phyloP scores from a whole-genome alignment of 2,329 filamentous ascomycete species.

The Magnaporthiopsis rhizophila region DNA sequence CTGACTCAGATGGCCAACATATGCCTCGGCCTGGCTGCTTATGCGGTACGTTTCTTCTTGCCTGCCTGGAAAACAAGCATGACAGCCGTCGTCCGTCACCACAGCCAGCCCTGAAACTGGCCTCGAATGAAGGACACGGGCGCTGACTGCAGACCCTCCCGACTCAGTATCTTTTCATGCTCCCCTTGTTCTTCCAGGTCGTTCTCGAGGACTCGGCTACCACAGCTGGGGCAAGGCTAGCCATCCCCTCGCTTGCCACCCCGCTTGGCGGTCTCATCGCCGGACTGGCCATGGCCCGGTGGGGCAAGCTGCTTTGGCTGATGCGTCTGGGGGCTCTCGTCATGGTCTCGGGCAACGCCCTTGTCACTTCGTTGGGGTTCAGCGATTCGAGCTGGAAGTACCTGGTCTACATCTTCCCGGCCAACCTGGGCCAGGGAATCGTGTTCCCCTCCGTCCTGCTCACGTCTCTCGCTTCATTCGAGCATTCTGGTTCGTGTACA shows the following conservation, averaged over 20 bases:
- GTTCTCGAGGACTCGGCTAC: constrained; percentile 57
- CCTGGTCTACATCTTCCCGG: constrained; percentile 47
- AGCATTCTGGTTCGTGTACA: constrained; percentile 42
- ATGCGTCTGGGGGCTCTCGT: constrained; percentile 41
- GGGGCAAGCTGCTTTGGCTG: constrained; percentile 41
- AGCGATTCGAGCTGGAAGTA: constrained; percentile 46
- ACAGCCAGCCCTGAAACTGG: not conserved
- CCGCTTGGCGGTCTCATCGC: constrained; percentile 48
- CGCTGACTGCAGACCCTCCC: not conserved
- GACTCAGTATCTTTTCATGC: constrained; percentile 56
- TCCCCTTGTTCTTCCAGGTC: constrained; percentile 63
- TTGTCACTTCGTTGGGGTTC: constrained; percentile 41
- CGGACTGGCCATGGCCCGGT: constrained; percentile 51
- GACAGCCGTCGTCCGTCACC: not conserved
- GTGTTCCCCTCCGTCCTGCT: constrained; percentile 52
- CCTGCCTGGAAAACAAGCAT: not conserved
- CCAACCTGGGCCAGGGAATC: constrained; percentile 52
- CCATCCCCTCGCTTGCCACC: constrained; percentile 53
- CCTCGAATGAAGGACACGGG: not conserved
- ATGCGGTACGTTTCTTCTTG: constrained; percentile 42
- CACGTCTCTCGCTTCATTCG: constrained; percentile 54
- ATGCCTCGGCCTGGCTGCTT: constrained; percentile 52
- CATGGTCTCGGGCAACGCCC: constrained; percentile 45
- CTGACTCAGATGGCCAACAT: constrained; percentile 51
- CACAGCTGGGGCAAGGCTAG: constrained; percentile 54